Evolutionary conservation across 306 rosid genomes (phyloP), one percentile per base, ranked within the genome.

Genomic region (Ziziphus jujuba): DNA sequence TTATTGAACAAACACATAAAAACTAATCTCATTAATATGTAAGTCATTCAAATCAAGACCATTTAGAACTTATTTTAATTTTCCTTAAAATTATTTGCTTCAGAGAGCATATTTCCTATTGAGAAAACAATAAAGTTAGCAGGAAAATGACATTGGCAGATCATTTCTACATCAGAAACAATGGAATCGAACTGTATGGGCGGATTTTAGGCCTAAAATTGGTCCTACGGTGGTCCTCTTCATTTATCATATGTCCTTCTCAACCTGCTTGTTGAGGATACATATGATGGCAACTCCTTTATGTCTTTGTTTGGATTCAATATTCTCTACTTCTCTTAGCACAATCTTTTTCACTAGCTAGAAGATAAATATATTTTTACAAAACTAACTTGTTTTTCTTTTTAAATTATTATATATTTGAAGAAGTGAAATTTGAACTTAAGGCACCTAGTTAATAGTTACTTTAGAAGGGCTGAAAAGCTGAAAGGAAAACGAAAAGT

Each of bases 211-310:
- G 66, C 38, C 56, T 24, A 19, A 13, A 28, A 34, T 53, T 57
- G 58, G 35, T 56, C 53, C 31, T n/a, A 12, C 5, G 36, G 71
- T 63, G 67, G 73, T 75, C 73, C 79, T 56, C 14, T n/a, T 34
- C 25, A 48, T 57, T 70, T 64, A 51, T 70, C 71, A 63, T 19
- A 19, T 36, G 72, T 70, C 80, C 55, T 35, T 70, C 67, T 63
- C 75, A 56, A 13, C 52, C 71, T 75, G 54, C 61, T 58, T 54
- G 44, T 22, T n/a, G 57, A 56, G 72, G 56, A 58, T 61, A 25
- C 48, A 17, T 13, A 45, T 28, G 79, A 75, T 62, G 53, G 80
- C 45, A 63, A 69, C 67, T 28, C 50, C 25, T 56, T 10, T 20
- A 24, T 60, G 60, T 52, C 55, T n/a, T 11, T 20, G 24, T 36